Evolutionary conservation across 352 stramenopile genomes (phyloP).

Genomic region (Globisporangium alternatum): DNA sequence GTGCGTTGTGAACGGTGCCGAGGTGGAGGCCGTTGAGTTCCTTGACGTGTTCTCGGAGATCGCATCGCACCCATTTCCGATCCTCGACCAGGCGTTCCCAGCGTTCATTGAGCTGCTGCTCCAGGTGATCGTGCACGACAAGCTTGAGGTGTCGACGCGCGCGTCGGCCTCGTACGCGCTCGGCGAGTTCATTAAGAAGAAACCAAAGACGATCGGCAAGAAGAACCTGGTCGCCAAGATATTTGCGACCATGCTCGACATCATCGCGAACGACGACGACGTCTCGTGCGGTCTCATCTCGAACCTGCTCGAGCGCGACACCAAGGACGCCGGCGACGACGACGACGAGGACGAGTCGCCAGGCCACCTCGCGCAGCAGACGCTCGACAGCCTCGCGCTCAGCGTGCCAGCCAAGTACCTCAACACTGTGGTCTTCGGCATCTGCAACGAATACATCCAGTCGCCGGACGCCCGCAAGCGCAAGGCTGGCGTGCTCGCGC

Average conservation of each 20-base stretch:
- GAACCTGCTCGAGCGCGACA: constrained; percentile 72
- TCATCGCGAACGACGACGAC: constrained; percentile 70
- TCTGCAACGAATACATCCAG: constrained; percentile 90
- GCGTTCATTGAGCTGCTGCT: constrained; percentile 82
- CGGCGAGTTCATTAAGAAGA: constrained; percentile 87
- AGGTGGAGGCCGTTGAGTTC: constrained; percentile 83
- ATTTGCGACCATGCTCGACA: constrained; percentile 85
- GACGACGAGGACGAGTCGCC: constrained; percentile 81
- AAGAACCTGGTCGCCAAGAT: constrained; percentile 80
- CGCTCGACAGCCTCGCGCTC: constrained; percentile 78
- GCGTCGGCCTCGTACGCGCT: constrained; percentile 80
- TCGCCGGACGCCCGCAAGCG: constrained; percentile 87
- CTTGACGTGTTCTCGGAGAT: constrained; percentile 87
- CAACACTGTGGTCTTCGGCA: constrained; percentile 67
- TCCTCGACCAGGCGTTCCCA: constrained; percentile 78
- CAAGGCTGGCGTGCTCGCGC: constrained; percentile 95
- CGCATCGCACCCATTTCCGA: constrained; percentile 78
- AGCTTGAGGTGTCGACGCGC: constrained; percentile 75
- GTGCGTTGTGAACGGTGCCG: constrained; percentile 72
- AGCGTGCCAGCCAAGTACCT: constrained; percentile 83
- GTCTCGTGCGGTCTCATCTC: constrained; percentile 84
- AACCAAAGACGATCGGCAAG: constrained; percentile 88
- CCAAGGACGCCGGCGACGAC: constrained; percentile 44
- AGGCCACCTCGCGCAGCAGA: constrained; percentile 82
- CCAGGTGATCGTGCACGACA: constrained; percentile 73